A percentile compares a stretch with the other conserved stretches of the same genome.
Conservation (phyloP, 179 eudicot genomes). For the Spinacia oleracea region DNA sequence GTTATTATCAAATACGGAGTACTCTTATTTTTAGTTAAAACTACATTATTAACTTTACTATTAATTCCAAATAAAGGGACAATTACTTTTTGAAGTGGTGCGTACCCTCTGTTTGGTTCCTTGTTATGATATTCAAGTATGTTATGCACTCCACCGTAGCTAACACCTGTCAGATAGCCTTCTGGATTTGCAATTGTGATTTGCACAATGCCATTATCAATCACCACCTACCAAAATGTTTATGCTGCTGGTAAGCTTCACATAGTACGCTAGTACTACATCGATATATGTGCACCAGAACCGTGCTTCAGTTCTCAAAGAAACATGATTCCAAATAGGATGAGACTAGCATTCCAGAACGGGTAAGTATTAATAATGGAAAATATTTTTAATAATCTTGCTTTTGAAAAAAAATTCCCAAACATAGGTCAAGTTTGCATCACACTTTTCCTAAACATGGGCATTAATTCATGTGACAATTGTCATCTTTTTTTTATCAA, state of each 20-base stretch:
- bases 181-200: conserved; percentile 72
- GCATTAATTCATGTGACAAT: too few relatives aligned
- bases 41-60: neutral
- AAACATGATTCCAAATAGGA: too few relatives aligned
- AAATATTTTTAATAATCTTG: too few relatives aligned
- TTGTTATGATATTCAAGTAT: conserved; percentile 61
- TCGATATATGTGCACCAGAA: too few relatives aligned
- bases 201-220: conserved; percentile 81
- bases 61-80: neutral
- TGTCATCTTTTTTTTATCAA: too few relatives aligned
- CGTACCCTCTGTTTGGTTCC: conserved; percentile 71
- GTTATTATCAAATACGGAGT: neutral
- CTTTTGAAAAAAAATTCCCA: too few relatives aligned
- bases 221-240: conserved; percentile 54
- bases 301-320: too few relatives aligned
- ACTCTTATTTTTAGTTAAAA: neutral
- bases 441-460: too few relatives aligned
- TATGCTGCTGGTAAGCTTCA: neutral
- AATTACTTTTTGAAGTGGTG: neutral
- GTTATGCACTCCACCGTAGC: conserved; percentile 69
- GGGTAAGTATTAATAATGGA: too few relatives aligned
- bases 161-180: conserved; percentile 67
- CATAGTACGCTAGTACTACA: too few relatives aligned
- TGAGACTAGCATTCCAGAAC: too few relatives aligned
- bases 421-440: too few relatives aligned